These are phyloP conservation scores for Colletotrichum sp. DNA, from an alignment of 2,329 filamentous ascomycete species.

Conservation along the genomic window DNA sequence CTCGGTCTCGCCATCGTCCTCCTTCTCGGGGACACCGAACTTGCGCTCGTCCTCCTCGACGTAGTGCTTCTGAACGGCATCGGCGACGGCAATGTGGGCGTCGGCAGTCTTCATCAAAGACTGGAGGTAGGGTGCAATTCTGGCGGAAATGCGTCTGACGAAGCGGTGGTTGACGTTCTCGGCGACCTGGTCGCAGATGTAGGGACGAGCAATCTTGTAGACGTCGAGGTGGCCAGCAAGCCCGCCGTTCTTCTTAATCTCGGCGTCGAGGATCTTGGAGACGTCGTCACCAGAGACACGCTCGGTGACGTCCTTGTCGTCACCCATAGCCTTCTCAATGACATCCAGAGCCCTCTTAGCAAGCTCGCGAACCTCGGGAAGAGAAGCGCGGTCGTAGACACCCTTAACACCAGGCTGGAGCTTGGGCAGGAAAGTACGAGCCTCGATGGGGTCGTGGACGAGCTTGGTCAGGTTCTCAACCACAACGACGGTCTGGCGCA, in stretches of 20 bases:
- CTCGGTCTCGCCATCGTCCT: slow-evolving; percentile 90
- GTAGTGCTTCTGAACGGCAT: slow-evolving; percentile 79
- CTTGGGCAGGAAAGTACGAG: slow-evolving; percentile 92
- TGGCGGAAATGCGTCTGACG: slow-evolving; percentile 71
- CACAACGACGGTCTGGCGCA: slow-evolving; percentile 94
- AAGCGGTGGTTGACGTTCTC: slow-evolving; percentile 88
- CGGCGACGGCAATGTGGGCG: slow-evolving; percentile 67
- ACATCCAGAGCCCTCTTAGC: slow-evolving; percentile 82
- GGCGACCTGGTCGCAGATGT: slow-evolving; percentile 83
- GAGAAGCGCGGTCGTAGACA: slow-evolving; percentile 85
- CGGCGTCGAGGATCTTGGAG: slow-evolving; percentile 72
- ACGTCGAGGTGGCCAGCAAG: slow-evolving; percentile 66
- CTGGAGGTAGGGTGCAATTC: slow-evolving; percentile 78
- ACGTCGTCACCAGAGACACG: slow-evolving; percentile 77
- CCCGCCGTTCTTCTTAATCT: slow-evolving; percentile 74
- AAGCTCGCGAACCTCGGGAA: slow-evolving; percentile 93
- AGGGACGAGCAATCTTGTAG: slow-evolving; percentile 72
- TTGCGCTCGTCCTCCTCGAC: slow-evolving; percentile 86
- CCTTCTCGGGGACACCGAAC: slow-evolving; percentile 82
- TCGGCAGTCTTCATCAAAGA: slow-evolving; percentile 69
- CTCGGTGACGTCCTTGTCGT: slow-evolving; percentile 69
- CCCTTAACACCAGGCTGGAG: slow-evolving; percentile 91
- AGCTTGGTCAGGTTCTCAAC: slow-evolving; percentile 98
- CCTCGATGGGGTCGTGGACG: slow-evolving; percentile 94
- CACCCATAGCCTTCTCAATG: slow-evolving; percentile 92